Conservation (phyloP, 805 yeast species). For the Cyberlindnera euphorbiiphila region DNA sequence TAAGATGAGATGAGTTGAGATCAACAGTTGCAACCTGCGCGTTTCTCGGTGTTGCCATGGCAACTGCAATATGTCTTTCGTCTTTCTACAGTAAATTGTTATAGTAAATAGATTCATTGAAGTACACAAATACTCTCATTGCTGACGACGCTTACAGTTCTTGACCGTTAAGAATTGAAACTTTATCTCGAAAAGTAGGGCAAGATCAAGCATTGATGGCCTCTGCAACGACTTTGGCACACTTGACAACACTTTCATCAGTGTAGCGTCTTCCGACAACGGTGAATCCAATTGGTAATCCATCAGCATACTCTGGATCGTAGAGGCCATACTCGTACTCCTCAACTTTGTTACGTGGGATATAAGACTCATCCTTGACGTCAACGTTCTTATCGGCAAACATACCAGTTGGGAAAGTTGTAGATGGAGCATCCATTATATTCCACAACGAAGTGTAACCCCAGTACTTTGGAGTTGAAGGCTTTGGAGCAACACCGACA, state of each 20-base stretch:
- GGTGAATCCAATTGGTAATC: constrained; percentile 51
- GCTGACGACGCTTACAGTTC: no score
- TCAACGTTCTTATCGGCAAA: constrained; percentile 42
- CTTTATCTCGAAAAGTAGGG: no score
- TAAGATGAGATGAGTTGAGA: no score
- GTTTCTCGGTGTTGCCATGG: no score
- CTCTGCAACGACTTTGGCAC: constrained; percentile 26
- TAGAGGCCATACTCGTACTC: constrained; percentile 32
- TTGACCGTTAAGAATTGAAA: no score
- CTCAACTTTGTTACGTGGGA: constrained; percentile 24
- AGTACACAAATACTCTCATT: no score
- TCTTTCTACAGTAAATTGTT: no score
- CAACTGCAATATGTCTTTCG: no score
- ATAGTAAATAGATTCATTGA: no score
- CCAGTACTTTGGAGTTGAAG: constrained; percentile 66
- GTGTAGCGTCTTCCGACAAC: constrained; percentile 47
- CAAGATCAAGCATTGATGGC: constrained; percentile 1
- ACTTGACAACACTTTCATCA: constrained; percentile 46
- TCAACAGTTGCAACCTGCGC: no score
- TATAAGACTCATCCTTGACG: constrained; percentile 34
- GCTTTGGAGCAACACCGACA: constrained; percentile 67
- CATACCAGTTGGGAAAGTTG: constrained; percentile 52
- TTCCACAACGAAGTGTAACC: constrained; percentile 76
- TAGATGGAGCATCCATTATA: constrained; percentile 64
- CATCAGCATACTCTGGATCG: constrained; percentile 46